Base-by-base conservation (phyloP, 768 basidiomycete species). In the Serpula lacrymans region DNA sequence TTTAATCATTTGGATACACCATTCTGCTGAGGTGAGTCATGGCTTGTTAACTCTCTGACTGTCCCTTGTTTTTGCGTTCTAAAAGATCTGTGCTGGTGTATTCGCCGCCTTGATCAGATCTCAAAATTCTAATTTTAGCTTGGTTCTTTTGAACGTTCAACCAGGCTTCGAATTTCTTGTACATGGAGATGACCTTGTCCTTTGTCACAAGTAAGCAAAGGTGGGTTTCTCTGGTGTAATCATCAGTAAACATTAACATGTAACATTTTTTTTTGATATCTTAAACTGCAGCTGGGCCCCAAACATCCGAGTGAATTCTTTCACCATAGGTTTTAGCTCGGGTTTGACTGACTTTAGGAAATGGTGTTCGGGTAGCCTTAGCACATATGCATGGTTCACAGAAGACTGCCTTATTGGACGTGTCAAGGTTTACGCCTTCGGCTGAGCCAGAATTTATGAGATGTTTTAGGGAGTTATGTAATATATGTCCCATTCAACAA, bases 311-410 rank as follows among this genome's bases (percentile, higher is more conserved):
- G 17, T 50, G 40, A 0, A 16, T 45, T 3, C 44, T 21, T 6
- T 47, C 37, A 6, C 39, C 40, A 0, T 22, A 24, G 25, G 14
- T 13, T 2, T 4, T 3, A 0, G 36, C n/a, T 2, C 13, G 8
- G 1, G 1, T 23, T 0, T 2, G 13, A 0, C 12, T 6, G n/a
- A 10, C 21, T 14, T 26, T 18, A 3, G 39, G 39, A 1, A 43
- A 4, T 4, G 33, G 39, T 22, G 8, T 0, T 0, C 24, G 1
- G 1, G n/a, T 16, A n/a, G 57, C 18, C 62, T 58, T 39, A 54
- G 52, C 2, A 69, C 58, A 69, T 71, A 74, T 3, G 51, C 30
- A 31, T 55, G 59, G 25, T 73, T 63, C 25, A 57, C 59, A 26
- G 58, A 49, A 23, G n/a, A n/a, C n/a, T n/a, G n/a, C n/a, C n/a